Evolutionary conservation across 176 grass and related monocot genomes (phyloP).

Genomic region (Pontederia crassipes): DNA sequence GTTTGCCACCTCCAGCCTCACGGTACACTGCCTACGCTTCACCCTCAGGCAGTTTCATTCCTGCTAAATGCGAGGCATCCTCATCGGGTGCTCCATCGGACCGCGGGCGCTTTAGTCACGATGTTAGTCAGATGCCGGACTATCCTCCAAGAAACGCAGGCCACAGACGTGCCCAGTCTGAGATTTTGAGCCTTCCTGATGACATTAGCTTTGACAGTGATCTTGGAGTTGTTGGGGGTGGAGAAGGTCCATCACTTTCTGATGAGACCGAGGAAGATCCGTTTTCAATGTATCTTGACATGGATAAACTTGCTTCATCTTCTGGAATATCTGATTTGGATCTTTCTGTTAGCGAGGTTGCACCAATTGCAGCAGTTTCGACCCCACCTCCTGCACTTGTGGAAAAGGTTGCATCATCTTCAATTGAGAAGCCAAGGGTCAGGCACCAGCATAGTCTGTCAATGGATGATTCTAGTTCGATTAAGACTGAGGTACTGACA

Average conservation of each 20-base stretch:
- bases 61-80: background rate
- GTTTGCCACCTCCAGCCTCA: background rate
- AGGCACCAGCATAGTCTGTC: slow-evolving; percentile 95
- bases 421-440: slow-evolving; percentile 25
- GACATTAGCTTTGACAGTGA: slow-evolving; percentile 17
- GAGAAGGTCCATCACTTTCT: slow-evolving; percentile 9
- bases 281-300: slow-evolving; percentile 22
- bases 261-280: slow-evolving; percentile 13
- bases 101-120: slow-evolving; percentile 6
- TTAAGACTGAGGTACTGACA: slow-evolving; percentile 55
- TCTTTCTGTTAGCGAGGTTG: slow-evolving; percentile 17
- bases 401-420: background rate
- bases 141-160: slow-evolving; percentile 27
- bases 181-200: slow-evolving; percentile 56
- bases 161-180: slow-evolving; percentile 64
- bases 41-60: background rate
- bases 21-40: background rate
- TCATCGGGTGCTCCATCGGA: background rate
- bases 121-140: slow-evolving; percentile 45
- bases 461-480: slow-evolving; percentile 70
- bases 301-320: slow-evolving; percentile 60
- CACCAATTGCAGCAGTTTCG: background rate
- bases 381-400: background rate
- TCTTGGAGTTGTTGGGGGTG: slow-evolving; percentile 9
- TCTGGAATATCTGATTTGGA: slow-evolving; percentile 29